Conservation (phyloP, 2,329 filamentous ascomycete genomes). For the Coniochaeta ligniaria region DNA sequence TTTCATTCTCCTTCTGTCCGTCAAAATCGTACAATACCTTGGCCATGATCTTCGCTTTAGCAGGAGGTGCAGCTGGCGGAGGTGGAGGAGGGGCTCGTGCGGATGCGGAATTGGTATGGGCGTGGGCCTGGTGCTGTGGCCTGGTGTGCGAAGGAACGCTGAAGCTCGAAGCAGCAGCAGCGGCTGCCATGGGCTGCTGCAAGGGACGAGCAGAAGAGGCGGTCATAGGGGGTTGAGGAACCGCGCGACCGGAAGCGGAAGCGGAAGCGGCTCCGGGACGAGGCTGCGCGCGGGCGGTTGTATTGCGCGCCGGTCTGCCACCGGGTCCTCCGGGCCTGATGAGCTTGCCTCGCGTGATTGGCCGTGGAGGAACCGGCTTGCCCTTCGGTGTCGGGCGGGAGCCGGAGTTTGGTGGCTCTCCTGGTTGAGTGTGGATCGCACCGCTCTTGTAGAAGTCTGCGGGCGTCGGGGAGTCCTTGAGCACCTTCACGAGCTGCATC, state of each 20-base stretch:
- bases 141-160: constrained; percentile 43
- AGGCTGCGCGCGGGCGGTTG: constrained; percentile 15
- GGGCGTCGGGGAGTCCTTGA: constrained; percentile 74
- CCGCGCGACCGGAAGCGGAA: constrained; percentile 6
- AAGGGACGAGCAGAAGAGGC: constrained; percentile 14
- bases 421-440: constrained; percentile 76
- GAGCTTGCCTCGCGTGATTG: constrained; percentile 88
- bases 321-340: constrained; percentile 85
- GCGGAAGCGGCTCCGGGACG: neutral
- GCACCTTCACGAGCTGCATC: constrained; percentile 76
- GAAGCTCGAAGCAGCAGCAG: constrained; percentile 13
- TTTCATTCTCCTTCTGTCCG: constrained; percentile 77
- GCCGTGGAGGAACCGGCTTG: constrained; percentile 78
- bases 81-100: constrained; percentile 58
- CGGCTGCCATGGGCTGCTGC: constrained; percentile 19
- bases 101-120: constrained; percentile 37
- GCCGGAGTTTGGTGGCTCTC: constrained; percentile 74
- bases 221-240: constrained; percentile 14
- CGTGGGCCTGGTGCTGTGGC: constrained; percentile 26
- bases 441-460: constrained; percentile 93
- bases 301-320: constrained; percentile 68
- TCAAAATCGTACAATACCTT: constrained; percentile 91
- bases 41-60: constrained; percentile 66
- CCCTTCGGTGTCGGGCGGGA: constrained; percentile 82
- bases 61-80: constrained; percentile 58